Evolutionary conservation across 768 basidiomycete species (phyloP), one percentile per base, ranked within the genome.

Genomic region (Lentinula aciculospora): DNA sequence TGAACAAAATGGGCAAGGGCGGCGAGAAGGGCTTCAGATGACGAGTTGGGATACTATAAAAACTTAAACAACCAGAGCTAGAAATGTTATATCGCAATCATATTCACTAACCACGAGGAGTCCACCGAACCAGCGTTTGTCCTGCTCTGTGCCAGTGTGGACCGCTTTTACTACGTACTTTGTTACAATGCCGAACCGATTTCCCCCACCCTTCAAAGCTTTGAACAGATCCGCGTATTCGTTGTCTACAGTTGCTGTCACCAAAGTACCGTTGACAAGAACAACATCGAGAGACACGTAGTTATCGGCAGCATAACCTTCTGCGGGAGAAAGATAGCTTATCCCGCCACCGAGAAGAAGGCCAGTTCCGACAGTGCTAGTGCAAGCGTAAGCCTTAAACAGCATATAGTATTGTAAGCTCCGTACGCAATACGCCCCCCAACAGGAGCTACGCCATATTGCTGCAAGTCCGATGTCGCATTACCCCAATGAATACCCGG

Each of bases 141-240:
- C 71, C 4, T 67, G 67, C 23, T 65, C 66, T 4, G 70, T 71
- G 2, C 75, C 77, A 7, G 72, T 74, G 53, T 73, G 74, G 7
- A 74, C 66, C 15, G 75, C 71, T 27, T 70, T 58, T 9, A 79
- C 67, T 37, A 73, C 73, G 55, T 76, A 77, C 15, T 76, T 66
- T 17, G 76, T 77, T 19, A 77, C 75, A 45, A 79, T 77, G 2
- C 76, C 76, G 60, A 77, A 76, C 7, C 76, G 69, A 63, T 74
- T 77, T 3, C 68, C 76, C 15, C 76, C 76, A 2, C 76, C 76
- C 59, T 77, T 77, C 45, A 79, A 64, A 5, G 76, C 76, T 34
- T 70, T 67, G 65, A 79, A 77, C n/a, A 79, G 68, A 57, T 78
- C 76, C 2, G 71, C 63, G 50, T 76, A 73, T 60, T 71, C 47